Conservation (phyloP, 2,329 filamentous ascomycete species). For the Arthrobotrys sphaeroides region DNA sequence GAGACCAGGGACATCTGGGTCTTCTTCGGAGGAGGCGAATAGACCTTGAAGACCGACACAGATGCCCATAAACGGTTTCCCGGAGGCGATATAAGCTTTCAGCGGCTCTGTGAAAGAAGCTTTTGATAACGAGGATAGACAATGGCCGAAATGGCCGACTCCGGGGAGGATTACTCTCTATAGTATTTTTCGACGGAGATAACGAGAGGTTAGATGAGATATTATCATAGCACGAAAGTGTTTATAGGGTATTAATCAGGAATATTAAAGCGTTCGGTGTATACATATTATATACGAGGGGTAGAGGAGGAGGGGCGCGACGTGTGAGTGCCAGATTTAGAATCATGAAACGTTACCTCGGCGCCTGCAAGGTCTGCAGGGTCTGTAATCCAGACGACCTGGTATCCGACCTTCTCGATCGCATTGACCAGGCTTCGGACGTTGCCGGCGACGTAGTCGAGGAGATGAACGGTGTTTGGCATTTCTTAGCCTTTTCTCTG, state of each 20-base stretch:
- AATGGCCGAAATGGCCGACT: constrained; percentile 97
- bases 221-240: constrained; percentile 2
- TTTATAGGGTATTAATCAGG: neutral
- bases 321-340: neutral
- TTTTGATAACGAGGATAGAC: constrained; percentile 80
- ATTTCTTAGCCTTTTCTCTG: constrained; percentile 5
- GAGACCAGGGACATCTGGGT: constrained; percentile 75
- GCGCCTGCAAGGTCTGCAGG: constrained; percentile 85
- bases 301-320: no score
- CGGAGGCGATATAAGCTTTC: constrained; percentile 79
- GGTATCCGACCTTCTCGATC: constrained; percentile 93
- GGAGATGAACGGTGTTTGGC: constrained; percentile 56
- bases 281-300: no score
- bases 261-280: neutral
- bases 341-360: constrained; percentile 69
- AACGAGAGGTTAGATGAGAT: constrained; percentile 32
- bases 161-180: constrained; percentile 81
- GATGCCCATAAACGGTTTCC: constrained; percentile 98
- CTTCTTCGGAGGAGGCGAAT: constrained; percentile 85
- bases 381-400: constrained; percentile 87
- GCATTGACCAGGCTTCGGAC: constrained; percentile 95
- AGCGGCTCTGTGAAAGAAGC: constrained; percentile 87
- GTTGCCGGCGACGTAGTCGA: constrained; percentile 95
- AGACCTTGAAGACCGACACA: constrained; percentile 93
- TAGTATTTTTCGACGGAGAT: constrained; percentile 67